These are phyloP conservation scores for Metschnikowia colocasiae DNA, from an alignment of 805 yeast species.

Conservation along the genomic window DNA sequence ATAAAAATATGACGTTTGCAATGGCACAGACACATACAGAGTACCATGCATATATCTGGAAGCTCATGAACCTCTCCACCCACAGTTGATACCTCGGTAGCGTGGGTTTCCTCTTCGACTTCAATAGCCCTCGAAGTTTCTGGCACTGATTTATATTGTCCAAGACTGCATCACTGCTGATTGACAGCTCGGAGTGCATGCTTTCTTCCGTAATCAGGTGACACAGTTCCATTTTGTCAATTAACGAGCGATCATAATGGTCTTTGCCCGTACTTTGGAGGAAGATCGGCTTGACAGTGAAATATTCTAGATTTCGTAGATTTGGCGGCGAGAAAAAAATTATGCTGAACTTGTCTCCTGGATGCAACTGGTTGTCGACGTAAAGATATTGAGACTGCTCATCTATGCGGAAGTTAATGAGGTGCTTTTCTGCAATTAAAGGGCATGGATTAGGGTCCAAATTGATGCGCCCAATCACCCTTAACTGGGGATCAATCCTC, in stretches of 20 bases:
- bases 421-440: not conserved
- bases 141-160: constrained; percentile 34
- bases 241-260: not conserved
- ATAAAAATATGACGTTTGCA: not conserved
- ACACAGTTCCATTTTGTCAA: constrained; percentile 6
- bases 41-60: constrained; percentile 3
- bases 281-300: constrained; percentile 67
- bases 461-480: constrained; percentile 8
- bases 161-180: constrained; percentile 27
- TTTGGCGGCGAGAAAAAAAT: constrained; percentile 69
- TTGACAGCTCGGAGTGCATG: constrained; percentile 10
- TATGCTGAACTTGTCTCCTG: constrained; percentile 12
- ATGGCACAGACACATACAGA: not conserved
- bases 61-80: not conserved
- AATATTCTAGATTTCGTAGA: constrained; percentile 68
- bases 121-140: constrained; percentile 6
- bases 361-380: constrained; percentile 8
- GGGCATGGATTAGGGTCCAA: not conserved
- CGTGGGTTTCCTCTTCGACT: not conserved
- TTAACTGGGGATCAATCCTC: constrained; percentile 3
- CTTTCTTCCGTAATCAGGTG: not conserved
- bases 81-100: not conserved
- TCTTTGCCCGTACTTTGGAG: constrained; percentile 45
- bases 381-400: constrained; percentile 3
- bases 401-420: constrained; percentile 7